Evolutionary conservation across 176 grass and related monocot species (phyloP), one percentile per base, ranked within the genome.

Genomic region (Lolium perenne): DNA sequence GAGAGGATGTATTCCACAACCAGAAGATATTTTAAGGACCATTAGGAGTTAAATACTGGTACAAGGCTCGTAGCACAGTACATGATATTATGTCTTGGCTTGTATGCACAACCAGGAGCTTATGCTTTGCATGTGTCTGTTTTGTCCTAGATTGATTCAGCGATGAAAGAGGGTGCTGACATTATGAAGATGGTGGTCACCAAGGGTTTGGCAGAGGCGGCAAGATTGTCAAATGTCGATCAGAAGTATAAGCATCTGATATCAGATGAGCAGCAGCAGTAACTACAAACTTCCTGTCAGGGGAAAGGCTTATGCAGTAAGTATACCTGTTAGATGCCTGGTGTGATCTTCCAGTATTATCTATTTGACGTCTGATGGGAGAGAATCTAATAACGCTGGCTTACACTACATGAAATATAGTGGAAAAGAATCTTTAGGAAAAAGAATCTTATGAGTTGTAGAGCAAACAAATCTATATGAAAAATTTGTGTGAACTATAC

Each of bases 161-260:
- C 93, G 60, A 32, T 95, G 78, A 76, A 92, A 71, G 95, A 98
- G 89, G 93, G 95, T 13, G 73, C 80, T 9, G 78, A 87, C 21
- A 87, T 98, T 82, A 82, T 98, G 46, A 95, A 91, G 91, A 91
- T 84, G 64, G 87, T 98, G 74, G 80, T 75, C 46, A 78, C 83
- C 23, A 90, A 87, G 23, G 95, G 91, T 65, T 80, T 98, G 79
- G 76, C 88, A 80, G 91, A 92, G 38, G 81, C 87, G 0, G 91
- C 83, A 43, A 93, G 74, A 73, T 79, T 76, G 21, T 86, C 86
- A 74, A 95, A 98, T 80, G 75, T 77, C 10, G 78, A 95, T 69
- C 93, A 95, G 86, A 95, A 98, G 55, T 98, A 92, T 73, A 98
- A 98, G 49, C 93, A 95, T 89, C 78, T 98, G 59, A 90, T 78